Base-by-base conservation (phyloP, 2,329 filamentous ascomycete genomes). In the Iodosphaeria phyllophila region DNA sequence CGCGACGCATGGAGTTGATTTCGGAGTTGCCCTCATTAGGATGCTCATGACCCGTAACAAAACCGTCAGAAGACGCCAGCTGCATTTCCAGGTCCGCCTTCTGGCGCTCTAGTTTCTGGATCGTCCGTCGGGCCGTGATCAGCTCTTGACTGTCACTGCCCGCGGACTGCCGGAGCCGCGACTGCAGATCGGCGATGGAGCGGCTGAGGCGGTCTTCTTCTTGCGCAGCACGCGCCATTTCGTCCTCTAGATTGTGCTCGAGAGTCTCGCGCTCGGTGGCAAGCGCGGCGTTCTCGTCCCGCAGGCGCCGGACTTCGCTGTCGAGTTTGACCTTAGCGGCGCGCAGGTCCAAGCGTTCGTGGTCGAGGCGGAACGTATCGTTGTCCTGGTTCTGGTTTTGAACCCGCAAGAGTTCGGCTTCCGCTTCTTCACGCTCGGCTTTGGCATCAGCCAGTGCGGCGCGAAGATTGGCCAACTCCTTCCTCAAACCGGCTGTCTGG, bases 241-340 rank as follows among this genome's bases (percentile, higher is more conserved):
- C 74, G 8, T 62, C 54, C 27, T 75, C 64, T 3, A 80, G 56
- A 16, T 73, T 64, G 33, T 56, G 58, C 40, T 80, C 73, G 4
- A 76, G 47, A 2, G 57, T 50, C 20, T 63, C 52, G 16, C 65
- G 66, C 31, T 71, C 60, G 29, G 69, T 60, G 8, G 53, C 30
- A 18, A 77, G 48, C 2, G 54, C 43, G 28, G 55, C 58, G 36
- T 70, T 73, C 40, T 80, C 74, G 6, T 75, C 68, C 25, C 57
- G 65, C 10, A 78, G 50, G 8, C 70, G 58, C 20, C 68, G 65
- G 10, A 76, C 53, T 37, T 80, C 74, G 31, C 55, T 61, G 33
- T 80, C 74, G 11, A 78, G 57, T 38, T 70, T 74, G 32, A 70
- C 51, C 41, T 73, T 75, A n/a, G 64, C 51, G 15, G 70, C 68